phyloP scores from a whole-genome alignment of 345 rosid genomes.

The Eucalyptus melliodora region DNA sequence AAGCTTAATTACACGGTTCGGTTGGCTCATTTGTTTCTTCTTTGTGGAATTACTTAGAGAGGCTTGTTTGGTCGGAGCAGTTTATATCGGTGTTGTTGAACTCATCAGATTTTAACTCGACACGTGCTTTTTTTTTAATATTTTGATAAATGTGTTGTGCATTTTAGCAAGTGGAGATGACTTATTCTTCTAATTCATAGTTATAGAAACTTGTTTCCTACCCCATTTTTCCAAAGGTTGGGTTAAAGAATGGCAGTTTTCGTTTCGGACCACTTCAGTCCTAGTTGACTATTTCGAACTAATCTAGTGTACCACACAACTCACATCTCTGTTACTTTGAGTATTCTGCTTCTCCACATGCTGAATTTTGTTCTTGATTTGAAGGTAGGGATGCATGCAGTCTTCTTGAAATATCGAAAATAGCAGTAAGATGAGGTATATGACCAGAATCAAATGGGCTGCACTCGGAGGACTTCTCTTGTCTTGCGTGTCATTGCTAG shows the following conservation, averaged over 20 bases:
- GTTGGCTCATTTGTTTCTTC: not conserved
- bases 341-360: not conserved
- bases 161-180: not conserved
- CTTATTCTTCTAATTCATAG: not conserved
- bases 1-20: not conserved
- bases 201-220: not conserved
- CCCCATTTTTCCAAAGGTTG: not conserved
- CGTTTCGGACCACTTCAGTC: not conserved
- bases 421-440: conserved; percentile 47
- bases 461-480: conserved; percentile 59
- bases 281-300: not conserved
- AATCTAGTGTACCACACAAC: not conserved
- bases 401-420: not conserved
- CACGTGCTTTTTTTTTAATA: fast-evolving
- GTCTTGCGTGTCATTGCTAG: conserved; percentile 67
- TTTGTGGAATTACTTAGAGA: not conserved
- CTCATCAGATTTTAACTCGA: not conserved
- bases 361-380: not conserved
- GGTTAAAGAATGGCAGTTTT: not conserved
- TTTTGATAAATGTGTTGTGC: not conserved
- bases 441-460: conserved; percentile 87
- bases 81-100: not conserved
- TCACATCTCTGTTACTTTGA: not conserved
- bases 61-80: not conserved
- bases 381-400: not conserved